Evolutionary conservation across 2,329 filamentous ascomycete species (phyloP), one percentile per base, ranked within the genome.

Genomic region (Didymella sp.): DNA sequence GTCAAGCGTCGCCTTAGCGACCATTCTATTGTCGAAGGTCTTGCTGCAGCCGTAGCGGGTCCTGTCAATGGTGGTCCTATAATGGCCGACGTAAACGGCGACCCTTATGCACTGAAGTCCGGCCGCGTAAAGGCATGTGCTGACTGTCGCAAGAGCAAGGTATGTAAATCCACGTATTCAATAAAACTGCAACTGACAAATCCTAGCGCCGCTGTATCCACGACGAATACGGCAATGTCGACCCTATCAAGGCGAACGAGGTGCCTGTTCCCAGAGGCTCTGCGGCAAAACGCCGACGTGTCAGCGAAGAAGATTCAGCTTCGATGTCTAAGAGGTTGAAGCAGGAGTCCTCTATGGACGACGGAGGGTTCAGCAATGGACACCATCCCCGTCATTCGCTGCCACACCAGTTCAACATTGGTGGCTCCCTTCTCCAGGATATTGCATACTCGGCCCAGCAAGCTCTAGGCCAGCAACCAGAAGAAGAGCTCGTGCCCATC

Each of bases 121-220:
- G 81, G 84, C 57, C 75, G 86, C 65, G 87, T 81, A 66, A 88
- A 87, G 72, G 86, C 86, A 40, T 89, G 86, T 70, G 81, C 85
- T 56, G 85, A 88, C 64, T 89, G 86, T 73, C 82, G 86, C 42
- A 88, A 87, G 71, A 87, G 85, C 80, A 88, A 88, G 80, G 86
- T 87, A 70, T 73, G 82, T 74, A 37, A 21, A 21, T 25, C 22
- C 17, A 17, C n/a, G 1, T 19, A 17, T 33, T 22, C 15, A 31
- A 2, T 19, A 25, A 19, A n/a, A 37, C 6, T 3, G 22, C 31
- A 40, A 33, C 66, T 74, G 64, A 72, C 65, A 68, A 40, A 21
- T 19, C 24, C 19, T 53, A 88, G 85, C 85, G 86, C 56, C 85
- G 86, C 67, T 89, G 86, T 67, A 86, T 88, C 45, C 86, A 89